A percentile compares a stretch with the other conserved stretches of the same genome.
Conservation (phyloP, 164 flowering plant genomes). For the Magnolia sinica region DNA sequence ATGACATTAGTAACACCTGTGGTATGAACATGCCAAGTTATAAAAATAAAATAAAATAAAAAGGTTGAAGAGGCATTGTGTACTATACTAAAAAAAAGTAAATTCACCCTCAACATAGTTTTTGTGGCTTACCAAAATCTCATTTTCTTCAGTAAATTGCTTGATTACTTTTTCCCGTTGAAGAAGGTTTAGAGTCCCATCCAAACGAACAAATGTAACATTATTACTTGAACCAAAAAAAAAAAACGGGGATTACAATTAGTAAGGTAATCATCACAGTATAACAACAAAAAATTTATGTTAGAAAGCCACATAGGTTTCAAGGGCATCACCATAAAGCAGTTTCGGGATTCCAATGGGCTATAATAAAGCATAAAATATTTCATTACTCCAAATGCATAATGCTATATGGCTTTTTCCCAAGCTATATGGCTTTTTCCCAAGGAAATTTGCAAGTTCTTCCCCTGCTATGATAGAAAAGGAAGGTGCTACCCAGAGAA, state of each 20-base stretch:
- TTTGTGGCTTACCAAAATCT: slow-evolving; percentile 53
- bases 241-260: neutral
- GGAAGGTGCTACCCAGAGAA: too few relatives aligned
- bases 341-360: neutral
- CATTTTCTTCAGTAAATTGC: slow-evolving; percentile 76
- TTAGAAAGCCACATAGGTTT: neutral
- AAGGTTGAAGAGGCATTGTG: neutral
- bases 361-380: too few relatives aligned
- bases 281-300: neutral
- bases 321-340: neutral
- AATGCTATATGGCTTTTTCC: too few relatives aligned
- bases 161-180: slow-evolving; percentile 87
- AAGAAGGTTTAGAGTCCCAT: slow-evolving; percentile 87
- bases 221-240: slow-evolving; percentile 40
- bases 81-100: neutral
- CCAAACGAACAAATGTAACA: slow-evolving; percentile 76
- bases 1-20: slow-evolving; percentile 86
- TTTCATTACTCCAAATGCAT: too few relatives aligned
- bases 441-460: too few relatives aligned
- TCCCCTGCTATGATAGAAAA: too few relatives aligned
- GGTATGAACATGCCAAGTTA: slow-evolving; percentile 14
- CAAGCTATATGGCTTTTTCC: too few relatives aligned
- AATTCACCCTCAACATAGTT: neutral
- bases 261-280: neutral
- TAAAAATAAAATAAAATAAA: neutral